Evolutionary conservation across 441 rosid species (phyloP).

Genomic region (Biscutella auriculata): DNA sequence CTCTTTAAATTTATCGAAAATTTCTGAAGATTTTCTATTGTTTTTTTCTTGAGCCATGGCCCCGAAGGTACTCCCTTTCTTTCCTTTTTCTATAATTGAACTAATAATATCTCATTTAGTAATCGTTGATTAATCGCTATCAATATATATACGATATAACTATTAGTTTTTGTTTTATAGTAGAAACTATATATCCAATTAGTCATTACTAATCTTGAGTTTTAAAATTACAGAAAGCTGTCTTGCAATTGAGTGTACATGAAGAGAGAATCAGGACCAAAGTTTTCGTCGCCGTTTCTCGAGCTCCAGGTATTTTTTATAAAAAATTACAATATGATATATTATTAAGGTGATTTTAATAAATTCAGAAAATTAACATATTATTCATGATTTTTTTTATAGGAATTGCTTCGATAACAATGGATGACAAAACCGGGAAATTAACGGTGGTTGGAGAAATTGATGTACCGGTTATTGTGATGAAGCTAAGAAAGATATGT

Average conservation of each 20-base stretch:
- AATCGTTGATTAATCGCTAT: neutral
- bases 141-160: neutral
- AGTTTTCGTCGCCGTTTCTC: neutral
- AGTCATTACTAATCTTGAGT: neutral
- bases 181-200: neutral
- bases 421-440: constrained; percentile 49
- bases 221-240: constrained; percentile 14
- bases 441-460: constrained; percentile 44
- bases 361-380: neutral
- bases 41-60: constrained; percentile 8
- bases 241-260: constrained; percentile 8
- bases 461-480: constrained; percentile 33
- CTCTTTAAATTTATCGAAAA: neutral
- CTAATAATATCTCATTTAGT: too few relatives aligned
- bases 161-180: too few relatives aligned
- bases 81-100: neutral
- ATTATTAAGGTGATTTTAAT: too few relatives aligned
- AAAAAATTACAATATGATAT: neutral
- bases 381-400: neutral
- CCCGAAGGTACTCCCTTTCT: neutral
- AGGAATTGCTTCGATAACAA: constrained; percentile 47
- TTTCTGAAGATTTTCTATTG: neutral
- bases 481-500: constrained; percentile 47
- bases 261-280: constrained; percentile 14
- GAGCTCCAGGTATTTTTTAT: neutral